Percentiles rank a stretch among this genome's conserved stretches.
Conservation (phyloP, 345 rosid species). For the Erucastrum elatum region DNA sequence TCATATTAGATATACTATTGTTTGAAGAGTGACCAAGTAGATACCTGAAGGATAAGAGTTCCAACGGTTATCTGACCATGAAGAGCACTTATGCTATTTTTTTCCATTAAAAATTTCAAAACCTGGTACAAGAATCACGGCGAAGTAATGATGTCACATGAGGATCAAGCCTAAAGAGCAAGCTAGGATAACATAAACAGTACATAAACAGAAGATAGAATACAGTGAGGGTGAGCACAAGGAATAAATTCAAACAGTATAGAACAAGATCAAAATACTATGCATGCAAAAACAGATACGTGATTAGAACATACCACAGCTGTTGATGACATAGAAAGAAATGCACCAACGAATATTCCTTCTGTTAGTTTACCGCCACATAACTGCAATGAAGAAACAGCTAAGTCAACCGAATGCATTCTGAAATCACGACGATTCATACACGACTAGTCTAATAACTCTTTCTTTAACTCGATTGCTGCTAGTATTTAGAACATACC, state of each 20-base stretch:
- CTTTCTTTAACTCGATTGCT: slow-evolving; percentile 1
- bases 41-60: slow-evolving; percentile 86
- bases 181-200: slow-evolving; percentile 4
- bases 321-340: slow-evolving; percentile 93
- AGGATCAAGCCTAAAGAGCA: slow-evolving; percentile 16
- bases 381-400: slow-evolving; percentile 58
- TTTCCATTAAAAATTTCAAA: slow-evolving; percentile 85
- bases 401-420: slow-evolving; percentile 28
- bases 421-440: slow-evolving; percentile 11
- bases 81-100: slow-evolving; percentile 69
- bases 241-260: neutral
- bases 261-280: slow-evolving; percentile 5
- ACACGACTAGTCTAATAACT: neutral
- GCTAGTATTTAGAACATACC: slow-evolving; percentile 46
- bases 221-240: slow-evolving; percentile 1
- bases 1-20: neutral
- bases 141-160: slow-evolving; percentile 2
- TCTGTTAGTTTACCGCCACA: slow-evolving; percentile 90
- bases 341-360: slow-evolving; percentile 87
- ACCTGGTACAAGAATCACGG: slow-evolving; percentile 51
- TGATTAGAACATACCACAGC: slow-evolving; percentile 68
- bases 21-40: slow-evolving; percentile 7
- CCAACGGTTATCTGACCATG: slow-evolving; percentile 93
- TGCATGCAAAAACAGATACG: slow-evolving; percentile 14
- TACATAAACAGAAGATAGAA: slow-evolving; percentile 4